Evolutionary conservation across 1,284 basidiomycete genomes (phyloP), one percentile per base, ranked within the genome.

Genomic region (Puccinia triticina): DNA sequence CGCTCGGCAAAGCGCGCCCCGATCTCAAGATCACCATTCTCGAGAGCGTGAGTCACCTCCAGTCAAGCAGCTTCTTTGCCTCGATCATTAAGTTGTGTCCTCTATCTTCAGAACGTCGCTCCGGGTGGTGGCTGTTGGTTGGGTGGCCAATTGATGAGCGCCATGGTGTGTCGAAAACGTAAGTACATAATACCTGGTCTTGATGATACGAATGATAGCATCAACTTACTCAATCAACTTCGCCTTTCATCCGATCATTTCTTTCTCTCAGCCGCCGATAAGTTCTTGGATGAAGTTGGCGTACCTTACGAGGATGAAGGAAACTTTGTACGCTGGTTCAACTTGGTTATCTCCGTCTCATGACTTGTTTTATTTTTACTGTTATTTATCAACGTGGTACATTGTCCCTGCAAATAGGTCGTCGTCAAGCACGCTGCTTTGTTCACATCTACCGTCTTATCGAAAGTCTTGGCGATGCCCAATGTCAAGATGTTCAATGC

Each of bases 301-400:
- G 91, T 94, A 26, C 90, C 92, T 0, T 94, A 91, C 86, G 93
- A 94, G 84, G 93, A 94, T 87, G 93, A 94, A 86, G 93, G 93
- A 73, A 84, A 90, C 53, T 94, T 86, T 78, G 87, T 87, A 16
- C 86, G 82, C 67, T 16, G 21, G n/a, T 83, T 26, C 8, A n/a
- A n/a, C n/a, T n/a, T n/a, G n/a, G n/a, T n/a, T n/a, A n/a, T 67
- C 86, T 16, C 83, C 85, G 69, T 84, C 23, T 37, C 26, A 67
- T 40, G 86, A 69, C 84, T 85, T 82, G 84, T 84, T 79, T 84
- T 85, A 23, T 50, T 32, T 57, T 69, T 21, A 50, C 14, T 18
- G 5, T 10, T 16, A 50, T 50, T 61, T 26, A 2, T 10, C 18
- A 50, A 50, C 3, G 10, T 46, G 43, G 14, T 21, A 8, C 14